Evolutionary conservation across 2,329 filamentous ascomycete genomes (phyloP).

Genomic region (Fusarium pilosicola): DNA sequence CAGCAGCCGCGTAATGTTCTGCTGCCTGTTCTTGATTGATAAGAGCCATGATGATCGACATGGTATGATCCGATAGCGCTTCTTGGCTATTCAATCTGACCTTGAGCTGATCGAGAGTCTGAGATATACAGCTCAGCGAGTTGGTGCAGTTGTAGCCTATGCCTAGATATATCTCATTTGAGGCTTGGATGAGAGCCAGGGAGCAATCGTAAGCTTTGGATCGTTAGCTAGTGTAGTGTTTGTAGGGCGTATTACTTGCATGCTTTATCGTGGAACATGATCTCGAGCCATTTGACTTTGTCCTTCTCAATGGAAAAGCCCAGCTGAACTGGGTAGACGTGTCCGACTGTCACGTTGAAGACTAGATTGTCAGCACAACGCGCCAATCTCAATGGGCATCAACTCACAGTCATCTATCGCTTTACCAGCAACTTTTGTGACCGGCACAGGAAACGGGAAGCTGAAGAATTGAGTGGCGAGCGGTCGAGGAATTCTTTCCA

Average conservation of each 20-base stretch:
- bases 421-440: background rate
- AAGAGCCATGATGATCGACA: conserved; percentile 1
- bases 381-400: accelerated
- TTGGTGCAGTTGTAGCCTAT: background rate
- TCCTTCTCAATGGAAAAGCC: background rate
- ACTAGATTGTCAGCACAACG: background rate
- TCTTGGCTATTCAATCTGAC: background rate
- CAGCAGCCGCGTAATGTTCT: background rate
- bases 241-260: accelerated
- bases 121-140: background rate
- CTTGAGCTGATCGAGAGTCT: background rate
- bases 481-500: conserved; percentile 3
- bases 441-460: conserved; percentile 1
- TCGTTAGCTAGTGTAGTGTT: accelerated
- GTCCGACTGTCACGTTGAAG: background rate
- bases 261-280: background rate
- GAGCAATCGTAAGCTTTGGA: background rate
- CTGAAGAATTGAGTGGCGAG: background rate
- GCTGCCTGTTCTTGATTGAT: conserved; percentile 1
- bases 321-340: conserved; percentile 4
- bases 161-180: conserved; percentile 12
- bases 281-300: conserved; percentile 4
- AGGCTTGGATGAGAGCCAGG: background rate
- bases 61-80: background rate
- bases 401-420: conserved; percentile 11